Base-by-base conservation (phyloP, 331 rosid species). In the Rhamnella rubrinervis region DNA sequence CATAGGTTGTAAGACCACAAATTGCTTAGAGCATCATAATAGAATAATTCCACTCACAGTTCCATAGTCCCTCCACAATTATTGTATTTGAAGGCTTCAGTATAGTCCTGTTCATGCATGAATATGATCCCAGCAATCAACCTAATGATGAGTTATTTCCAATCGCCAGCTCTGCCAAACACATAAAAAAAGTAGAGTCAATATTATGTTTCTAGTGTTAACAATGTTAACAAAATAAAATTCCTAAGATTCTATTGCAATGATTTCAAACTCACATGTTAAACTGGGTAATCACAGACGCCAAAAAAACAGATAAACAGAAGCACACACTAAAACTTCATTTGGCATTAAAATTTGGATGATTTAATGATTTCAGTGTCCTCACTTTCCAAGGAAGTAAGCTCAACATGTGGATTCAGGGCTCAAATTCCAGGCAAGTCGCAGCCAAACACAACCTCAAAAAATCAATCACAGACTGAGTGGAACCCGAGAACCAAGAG, bases 41-140 rank as follows among this genome's bases (percentile, higher is more conserved):
- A n/a, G 18, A 11, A 57, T 44, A 47, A 13, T 38, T 17, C 79
- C 25, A 79, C 88, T 75, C 76, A 93, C 98, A 95, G 75, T 57
- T 95, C 98, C 96, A 95, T 75, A 15, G 92, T 85, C 62, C 98
- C 98, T 47, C 97, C 98, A 16, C 92, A 83, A 72, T 91, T 85
- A 6, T 97, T 95, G 86, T 89, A 77, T 59, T 91, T 95, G 57
- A 95, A 89, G 28, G 98, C 97, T 77, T 95, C 98, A 62, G 80
- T 91, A 70, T 81, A 95, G 71, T 95, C 97, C 68, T 95, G 90
- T 19, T 95, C 96, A 46, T 95, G 95, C 85, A 86, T 66, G 77
- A 91, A 95, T 4, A 95, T 61, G 66, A 80, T 88, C 37, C 98
- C 98, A 16, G 98, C 95, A 70, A 95, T 82, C 63, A 95, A 74